phyloP scores from a whole-genome alignment of 1,284 basidiomycete genomes.

The Boletus mariae region DNA sequence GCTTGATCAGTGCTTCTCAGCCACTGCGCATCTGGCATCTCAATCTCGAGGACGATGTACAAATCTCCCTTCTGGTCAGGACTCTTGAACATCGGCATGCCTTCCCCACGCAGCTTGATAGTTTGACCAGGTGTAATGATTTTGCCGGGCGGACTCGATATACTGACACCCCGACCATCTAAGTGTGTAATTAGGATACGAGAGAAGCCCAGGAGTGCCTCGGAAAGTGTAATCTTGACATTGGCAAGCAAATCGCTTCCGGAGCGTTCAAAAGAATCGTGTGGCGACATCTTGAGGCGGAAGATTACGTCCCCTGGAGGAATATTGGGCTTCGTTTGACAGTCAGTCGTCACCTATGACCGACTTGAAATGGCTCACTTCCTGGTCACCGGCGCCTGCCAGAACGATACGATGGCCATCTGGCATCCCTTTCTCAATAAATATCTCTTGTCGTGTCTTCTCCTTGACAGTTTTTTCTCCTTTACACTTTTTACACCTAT shows the following conservation, averaged over 20 bases:
- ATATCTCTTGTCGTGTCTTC: slow-evolving; percentile 84
- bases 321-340: slow-evolving; percentile 59
- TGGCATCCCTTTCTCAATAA: slow-evolving; percentile 85
- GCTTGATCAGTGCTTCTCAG: slow-evolving; percentile 53
- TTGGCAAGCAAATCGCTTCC: slow-evolving; percentile 75
- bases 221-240: slow-evolving; percentile 84
- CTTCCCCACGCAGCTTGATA: slow-evolving; percentile 76
- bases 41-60: slow-evolving; percentile 76
- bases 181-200: slow-evolving; percentile 85
- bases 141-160: slow-evolving; percentile 70
- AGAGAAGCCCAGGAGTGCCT: slow-evolving; percentile 87
- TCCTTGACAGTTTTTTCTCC: slow-evolving; percentile 82
- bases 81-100: slow-evolving; percentile 77
- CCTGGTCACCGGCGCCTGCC: slow-evolving; percentile 86
- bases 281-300: slow-evolving; percentile 63
- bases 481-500: slow-evolving; percentile 94
- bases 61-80: slow-evolving; percentile 75
- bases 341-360: slow-evolving; percentile 8
- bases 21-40: slow-evolving; percentile 80
- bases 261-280: slow-evolving; percentile 79
- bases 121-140: slow-evolving; percentile 72
- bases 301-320: slow-evolving; percentile 90
- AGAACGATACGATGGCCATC: slow-evolving; percentile 86
- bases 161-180: slow-evolving; percentile 82
- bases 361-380: slow-evolving; percentile 45